Conservation (phyloP, 148 eudicot genomes). For the Linanthus parryae region DNA sequence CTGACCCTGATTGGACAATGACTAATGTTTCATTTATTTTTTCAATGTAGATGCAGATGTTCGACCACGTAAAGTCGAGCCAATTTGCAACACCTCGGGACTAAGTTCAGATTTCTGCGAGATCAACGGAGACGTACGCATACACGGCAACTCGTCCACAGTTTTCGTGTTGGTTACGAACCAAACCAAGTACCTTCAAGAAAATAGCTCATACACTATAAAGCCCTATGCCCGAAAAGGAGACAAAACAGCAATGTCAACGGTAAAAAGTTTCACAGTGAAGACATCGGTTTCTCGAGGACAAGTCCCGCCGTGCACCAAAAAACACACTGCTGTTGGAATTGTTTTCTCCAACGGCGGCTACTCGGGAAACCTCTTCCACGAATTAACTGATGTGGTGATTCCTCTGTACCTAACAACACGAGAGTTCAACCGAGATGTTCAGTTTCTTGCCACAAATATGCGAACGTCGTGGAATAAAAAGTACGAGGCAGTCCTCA, state of each 20-base stretch:
- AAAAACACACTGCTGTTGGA: constrained; percentile 31
- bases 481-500: constrained; percentile 22
- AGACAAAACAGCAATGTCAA: constrained; percentile 25
- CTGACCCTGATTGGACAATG: too few relatives aligned
- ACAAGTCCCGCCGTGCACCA: constrained; percentile 16
- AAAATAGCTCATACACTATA: constrained; percentile 18
- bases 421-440: constrained; percentile 26
- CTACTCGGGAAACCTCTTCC: constrained; percentile 42
- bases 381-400: constrained; percentile 43
- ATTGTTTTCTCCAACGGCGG: constrained; percentile 46
- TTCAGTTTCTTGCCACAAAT: constrained; percentile 33
- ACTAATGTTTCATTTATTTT: not conserved
- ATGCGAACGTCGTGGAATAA: constrained; percentile 21
- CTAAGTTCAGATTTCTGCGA: constrained; percentile 57
- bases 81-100: constrained; percentile 34
- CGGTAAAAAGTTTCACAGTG: constrained; percentile 15
- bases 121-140: constrained; percentile 39
- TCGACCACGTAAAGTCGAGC: constrained; percentile 14
- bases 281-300: constrained; percentile 4
- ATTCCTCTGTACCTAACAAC: constrained; percentile 46
- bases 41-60: not conserved
- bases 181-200: constrained; percentile 11
- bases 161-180: constrained; percentile 24
- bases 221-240: constrained; percentile 50
- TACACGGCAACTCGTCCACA: constrained; percentile 51